phyloP scores from a whole-genome alignment of 2,329 filamentous ascomycete species.

The Paecilomyces sp. region DNA sequence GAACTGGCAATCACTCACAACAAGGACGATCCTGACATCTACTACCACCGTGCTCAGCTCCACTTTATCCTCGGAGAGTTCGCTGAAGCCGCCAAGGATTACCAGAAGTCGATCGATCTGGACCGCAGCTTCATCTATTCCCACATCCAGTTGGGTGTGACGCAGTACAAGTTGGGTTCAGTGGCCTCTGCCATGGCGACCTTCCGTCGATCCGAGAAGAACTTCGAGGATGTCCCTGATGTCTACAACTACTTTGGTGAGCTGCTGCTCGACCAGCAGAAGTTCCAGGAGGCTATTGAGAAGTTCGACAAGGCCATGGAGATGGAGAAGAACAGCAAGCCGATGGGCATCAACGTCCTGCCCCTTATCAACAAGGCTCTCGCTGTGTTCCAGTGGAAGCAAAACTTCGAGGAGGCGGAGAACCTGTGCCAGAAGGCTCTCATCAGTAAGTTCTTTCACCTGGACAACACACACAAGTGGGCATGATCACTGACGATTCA shows the following conservation, averaged over 20 bases:
- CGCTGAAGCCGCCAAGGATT: constrained; percentile 89
- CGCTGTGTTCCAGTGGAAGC: constrained; percentile 96
- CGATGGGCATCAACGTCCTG: constrained; percentile 93
- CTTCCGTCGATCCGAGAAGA: constrained; percentile 95
- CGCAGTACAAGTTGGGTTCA: constrained; percentile 99
- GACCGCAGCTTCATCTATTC: constrained; percentile 98
- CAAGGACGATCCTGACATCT: constrained; percentile 87
- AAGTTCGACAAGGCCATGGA: constrained; percentile 99
- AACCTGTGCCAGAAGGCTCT: constrained; percentile 95
- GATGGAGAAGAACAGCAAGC: constrained; percentile 93
- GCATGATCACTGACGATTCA: constrained; percentile 6
- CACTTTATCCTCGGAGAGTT: constrained; percentile 97
- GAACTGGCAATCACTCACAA: constrained; percentile 78
- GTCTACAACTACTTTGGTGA: constrained; percentile 99
- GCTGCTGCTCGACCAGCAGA: constrained; percentile 90
- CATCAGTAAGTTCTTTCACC: constrained; percentile 64
- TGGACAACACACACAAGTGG: constrained; percentile 1
- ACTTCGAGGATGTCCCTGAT: constrained; percentile 91
- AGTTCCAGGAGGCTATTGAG: constrained; percentile 90
- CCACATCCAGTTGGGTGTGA: constrained; percentile 97
- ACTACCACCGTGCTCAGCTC: constrained; percentile 96
- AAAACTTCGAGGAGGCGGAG: constrained; percentile 90
- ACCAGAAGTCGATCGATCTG: constrained; percentile 97
- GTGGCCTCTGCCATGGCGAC: constrained; percentile 98
- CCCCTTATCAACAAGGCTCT: constrained; percentile 98